These are phyloP conservation scores for Podila minutissima DNA, from an alignment of 192 early-diverging fungal genomes.

Conservation along the genomic window DNA sequence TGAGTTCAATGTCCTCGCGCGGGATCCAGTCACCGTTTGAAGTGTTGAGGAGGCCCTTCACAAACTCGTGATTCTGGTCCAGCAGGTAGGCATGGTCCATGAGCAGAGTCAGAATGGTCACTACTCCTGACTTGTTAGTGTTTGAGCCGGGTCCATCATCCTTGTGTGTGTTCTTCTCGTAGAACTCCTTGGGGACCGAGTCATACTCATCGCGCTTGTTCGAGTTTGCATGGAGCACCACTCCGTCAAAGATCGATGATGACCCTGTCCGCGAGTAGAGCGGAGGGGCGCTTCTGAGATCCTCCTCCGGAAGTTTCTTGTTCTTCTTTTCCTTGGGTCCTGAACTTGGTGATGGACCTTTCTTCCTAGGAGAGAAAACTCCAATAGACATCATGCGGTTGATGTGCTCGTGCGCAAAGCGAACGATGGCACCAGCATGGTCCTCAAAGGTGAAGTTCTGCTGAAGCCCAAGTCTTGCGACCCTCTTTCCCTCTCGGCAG, in stretches of 20 bases:
- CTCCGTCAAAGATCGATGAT: not conserved
- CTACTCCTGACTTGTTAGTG: conserved; percentile 9
- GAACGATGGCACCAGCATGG: conserved; percentile 36
- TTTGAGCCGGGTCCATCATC: not conserved
- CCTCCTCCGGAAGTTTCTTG: not conserved
- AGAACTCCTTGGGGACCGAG: conserved; percentile 1
- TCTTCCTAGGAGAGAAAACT: conserved; percentile 9
- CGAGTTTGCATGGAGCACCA: not conserved
- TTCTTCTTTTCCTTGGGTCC: not conserved
- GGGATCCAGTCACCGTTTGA: conserved; percentile 47
- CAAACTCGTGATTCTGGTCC: conserved; percentile 28
- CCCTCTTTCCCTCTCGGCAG: conserved; percentile 14
- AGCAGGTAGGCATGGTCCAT: conserved; percentile 29
- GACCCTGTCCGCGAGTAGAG: not conserved
- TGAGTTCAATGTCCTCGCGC: conserved; percentile 27
- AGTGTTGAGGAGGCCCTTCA: conserved; percentile 30
- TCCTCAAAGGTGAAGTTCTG: conserved; percentile 41
- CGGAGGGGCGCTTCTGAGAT: not conserved
- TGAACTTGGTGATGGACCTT: not conserved
- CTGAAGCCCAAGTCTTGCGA: conserved; percentile 1
- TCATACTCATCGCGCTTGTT: conserved; percentile 1
- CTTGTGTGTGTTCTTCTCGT: not conserved
- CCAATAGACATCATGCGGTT: conserved; percentile 45
- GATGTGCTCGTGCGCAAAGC: conserved; percentile 45
- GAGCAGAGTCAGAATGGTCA: conserved; percentile 32